Percentiles rank a stretch among this genome's conserved stretches.
Conservation (phyloP, 2,329 filamentous ascomycete genomes). For the Ophiostoma sp. region DNA sequence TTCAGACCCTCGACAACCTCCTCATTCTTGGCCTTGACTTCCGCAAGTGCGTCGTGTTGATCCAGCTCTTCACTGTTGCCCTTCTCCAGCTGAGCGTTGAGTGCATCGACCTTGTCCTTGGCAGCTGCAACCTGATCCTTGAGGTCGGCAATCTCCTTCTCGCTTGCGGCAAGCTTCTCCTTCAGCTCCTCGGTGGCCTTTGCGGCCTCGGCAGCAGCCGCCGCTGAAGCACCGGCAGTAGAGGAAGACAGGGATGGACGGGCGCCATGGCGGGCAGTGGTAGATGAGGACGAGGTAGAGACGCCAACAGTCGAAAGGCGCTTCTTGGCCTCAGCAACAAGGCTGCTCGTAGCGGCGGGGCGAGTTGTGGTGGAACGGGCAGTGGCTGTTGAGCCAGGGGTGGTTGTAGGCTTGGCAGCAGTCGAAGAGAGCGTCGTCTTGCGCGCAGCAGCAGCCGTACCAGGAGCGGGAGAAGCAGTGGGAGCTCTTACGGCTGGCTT, state of each 20-base stretch:
- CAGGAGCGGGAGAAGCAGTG: conserved; percentile 10
- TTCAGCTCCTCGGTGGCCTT: conserved; percentile 59
- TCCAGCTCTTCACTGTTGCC: conserved; percentile 41
- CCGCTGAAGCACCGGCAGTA: conserved; percentile 33
- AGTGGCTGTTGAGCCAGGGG: conserved; percentile 30
- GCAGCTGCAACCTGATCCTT: conserved; percentile 53
- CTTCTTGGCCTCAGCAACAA: conserved; percentile 51
- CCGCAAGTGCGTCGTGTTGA: conserved; percentile 45
- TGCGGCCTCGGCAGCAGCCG: conserved; percentile 40
- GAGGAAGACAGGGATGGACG: conserved; percentile 36
- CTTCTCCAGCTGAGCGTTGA: conserved; percentile 48
- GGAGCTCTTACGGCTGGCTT: conserved; percentile 19
- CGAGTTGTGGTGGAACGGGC: conserved; percentile 29
- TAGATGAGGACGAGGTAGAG: conserved; percentile 38
- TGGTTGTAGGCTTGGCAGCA: conserved; percentile 27
- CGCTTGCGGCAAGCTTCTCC: conserved; percentile 53
- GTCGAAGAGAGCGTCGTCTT: conserved; percentile 33
- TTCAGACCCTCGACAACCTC: conserved; percentile 45
- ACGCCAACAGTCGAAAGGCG: conserved; percentile 49
- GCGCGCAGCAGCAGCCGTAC: conserved; percentile 34
- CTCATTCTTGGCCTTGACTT: conserved; percentile 47
- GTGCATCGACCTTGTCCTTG: conserved; percentile 50
- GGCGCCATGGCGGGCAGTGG: conserved; percentile 40
- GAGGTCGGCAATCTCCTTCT: conserved; percentile 52
- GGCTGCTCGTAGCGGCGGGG: conserved; percentile 33